These are phyloP conservation scores for Capsicum chinense DNA, from an alignment of 257 asterid species.

Conservation along the genomic window DNA sequence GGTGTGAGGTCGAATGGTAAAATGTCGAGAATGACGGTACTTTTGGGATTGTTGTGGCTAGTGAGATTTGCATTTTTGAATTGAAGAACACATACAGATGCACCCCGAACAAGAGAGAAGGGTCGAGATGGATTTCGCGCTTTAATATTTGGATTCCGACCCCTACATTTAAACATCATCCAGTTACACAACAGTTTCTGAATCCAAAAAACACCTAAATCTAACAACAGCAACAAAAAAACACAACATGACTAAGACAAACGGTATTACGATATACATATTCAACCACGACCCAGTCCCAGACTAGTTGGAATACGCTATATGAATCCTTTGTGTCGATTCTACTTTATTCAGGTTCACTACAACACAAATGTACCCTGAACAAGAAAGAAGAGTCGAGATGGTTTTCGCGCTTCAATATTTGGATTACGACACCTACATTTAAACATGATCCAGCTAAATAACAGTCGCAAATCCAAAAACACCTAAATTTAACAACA, in stretches of 20 bases:
- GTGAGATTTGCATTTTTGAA: slow-evolving; percentile 30
- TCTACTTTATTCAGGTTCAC: not conserved
- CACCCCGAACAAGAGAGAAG: not conserved
- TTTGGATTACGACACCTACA: not conserved
- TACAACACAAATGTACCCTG: slow-evolving; percentile 11
- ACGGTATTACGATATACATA: not conserved
- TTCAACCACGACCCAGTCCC: not conserved
- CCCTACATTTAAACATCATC: slow-evolving; percentile 7
- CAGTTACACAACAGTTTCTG: not conserved
- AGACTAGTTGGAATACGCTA: not conserved
- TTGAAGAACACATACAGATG: slow-evolving; percentile 9
- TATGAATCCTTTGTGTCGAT: not conserved
- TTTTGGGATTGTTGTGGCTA: slow-evolving; percentile 22
- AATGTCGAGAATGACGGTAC: slow-evolving; percentile 18
- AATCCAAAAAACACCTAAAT: slow-evolving; percentile 12
- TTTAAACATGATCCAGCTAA: not conserved
- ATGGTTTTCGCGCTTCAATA: not conserved
- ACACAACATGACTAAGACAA: not conserved
- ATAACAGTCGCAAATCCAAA: not conserved
- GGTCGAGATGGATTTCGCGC: not conserved
- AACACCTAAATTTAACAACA: not conserved
- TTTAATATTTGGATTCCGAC: not conserved
- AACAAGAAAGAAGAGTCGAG: not conserved
- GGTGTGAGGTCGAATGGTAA: slow-evolving; percentile 3
- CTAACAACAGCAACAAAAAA: not conserved